Conservation (phyloP, 495 filamentous ascomycete genomes). For the Melanomma pulvis-pyrius region DNA sequence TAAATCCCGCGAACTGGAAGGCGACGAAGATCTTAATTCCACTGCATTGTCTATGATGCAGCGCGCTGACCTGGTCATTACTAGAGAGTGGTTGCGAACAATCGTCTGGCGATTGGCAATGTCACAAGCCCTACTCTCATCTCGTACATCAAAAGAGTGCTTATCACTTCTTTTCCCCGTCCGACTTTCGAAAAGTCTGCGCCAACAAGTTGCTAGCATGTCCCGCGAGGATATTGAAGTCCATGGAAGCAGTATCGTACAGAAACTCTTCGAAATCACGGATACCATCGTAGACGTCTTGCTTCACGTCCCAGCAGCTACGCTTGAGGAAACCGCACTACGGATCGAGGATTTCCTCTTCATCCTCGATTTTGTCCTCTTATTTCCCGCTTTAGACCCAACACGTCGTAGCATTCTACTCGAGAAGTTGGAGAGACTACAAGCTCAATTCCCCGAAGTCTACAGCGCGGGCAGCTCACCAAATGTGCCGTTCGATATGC, state of each 20-base stretch:
- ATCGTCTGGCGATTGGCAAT: slow-evolving; percentile 66
- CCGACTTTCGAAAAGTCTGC: slow-evolving; percentile 57
- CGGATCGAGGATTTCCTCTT: slow-evolving; percentile 37
- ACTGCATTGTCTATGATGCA: slow-evolving; percentile 55
- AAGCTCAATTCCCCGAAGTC: slow-evolving; percentile 24
- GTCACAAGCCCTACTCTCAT: slow-evolving; percentile 54
- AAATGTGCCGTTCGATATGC: slow-evolving; percentile 7
- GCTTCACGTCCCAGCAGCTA: slow-evolving; percentile 34
- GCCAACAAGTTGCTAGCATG: slow-evolving; percentile 56
- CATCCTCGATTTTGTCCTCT: slow-evolving; percentile 30
- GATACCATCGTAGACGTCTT: slow-evolving; percentile 61
- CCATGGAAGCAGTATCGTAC: slow-evolving; percentile 63
- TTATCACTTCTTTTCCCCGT: slow-evolving; percentile 64
- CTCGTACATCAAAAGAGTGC: slow-evolving; percentile 48
- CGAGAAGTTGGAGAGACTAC: slow-evolving; percentile 30
- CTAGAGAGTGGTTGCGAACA: slow-evolving; percentile 64
- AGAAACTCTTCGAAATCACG: slow-evolving; percentile 61
- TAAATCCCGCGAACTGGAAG: slow-evolving; percentile 42
- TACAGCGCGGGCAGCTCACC: slow-evolving; percentile 9
- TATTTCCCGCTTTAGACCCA: slow-evolving; percentile 22
- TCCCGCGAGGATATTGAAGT: slow-evolving; percentile 59
- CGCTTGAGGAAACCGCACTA: slow-evolving; percentile 19
- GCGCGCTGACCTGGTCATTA: slow-evolving; percentile 63
- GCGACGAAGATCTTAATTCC: slow-evolving; percentile 9
- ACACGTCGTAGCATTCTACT: slow-evolving; percentile 23